Conservation (phyloP, 2,329 filamentous ascomycete genomes). For the Nothophaeocryptopus gaeumannii region DNA sequence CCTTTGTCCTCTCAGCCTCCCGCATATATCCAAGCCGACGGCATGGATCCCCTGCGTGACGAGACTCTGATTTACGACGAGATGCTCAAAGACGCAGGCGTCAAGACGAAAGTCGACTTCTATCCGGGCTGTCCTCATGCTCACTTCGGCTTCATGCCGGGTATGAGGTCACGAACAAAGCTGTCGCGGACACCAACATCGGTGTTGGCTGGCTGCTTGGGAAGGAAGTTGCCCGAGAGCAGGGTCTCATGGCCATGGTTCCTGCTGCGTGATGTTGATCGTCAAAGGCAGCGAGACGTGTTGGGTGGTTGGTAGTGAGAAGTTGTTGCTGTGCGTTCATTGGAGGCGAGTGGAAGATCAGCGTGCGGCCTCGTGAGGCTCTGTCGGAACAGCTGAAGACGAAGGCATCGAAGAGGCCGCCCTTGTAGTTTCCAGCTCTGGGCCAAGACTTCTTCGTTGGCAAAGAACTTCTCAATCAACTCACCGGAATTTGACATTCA, state of each 20-base stretch:
- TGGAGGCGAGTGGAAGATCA: too few relatives aligned
- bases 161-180: constrained; percentile 5
- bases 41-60: constrained; percentile 51
- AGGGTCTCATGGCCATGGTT: constrained; percentile 4
- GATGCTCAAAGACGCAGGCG: constrained; percentile 41
- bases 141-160: constrained; percentile 9
- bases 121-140: constrained; percentile 10
- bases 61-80: constrained; percentile 53
- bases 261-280: background rate
- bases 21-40: constrained; percentile 51
- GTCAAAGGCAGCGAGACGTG: background rate
- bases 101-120: constrained; percentile 44
- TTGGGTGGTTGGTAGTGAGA: background rate
- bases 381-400: background rate
- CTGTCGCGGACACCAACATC: constrained; percentile 4
- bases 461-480: too few relatives aligned
- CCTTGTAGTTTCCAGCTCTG: too few relatives aligned
- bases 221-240: constrained; percentile 1
- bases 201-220: constrained; percentile 14
- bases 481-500: too few relatives aligned
- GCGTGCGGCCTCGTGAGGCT: too few relatives aligned
- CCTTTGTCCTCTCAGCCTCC: constrained; percentile 33
- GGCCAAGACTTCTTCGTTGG: too few relatives aligned
- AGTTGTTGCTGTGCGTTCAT: background rate
- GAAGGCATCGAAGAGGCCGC: too few relatives aligned